Base-by-base conservation (phyloP, 2,329 filamentous ascomycete species). In the Aspergillus sp. region DNA sequence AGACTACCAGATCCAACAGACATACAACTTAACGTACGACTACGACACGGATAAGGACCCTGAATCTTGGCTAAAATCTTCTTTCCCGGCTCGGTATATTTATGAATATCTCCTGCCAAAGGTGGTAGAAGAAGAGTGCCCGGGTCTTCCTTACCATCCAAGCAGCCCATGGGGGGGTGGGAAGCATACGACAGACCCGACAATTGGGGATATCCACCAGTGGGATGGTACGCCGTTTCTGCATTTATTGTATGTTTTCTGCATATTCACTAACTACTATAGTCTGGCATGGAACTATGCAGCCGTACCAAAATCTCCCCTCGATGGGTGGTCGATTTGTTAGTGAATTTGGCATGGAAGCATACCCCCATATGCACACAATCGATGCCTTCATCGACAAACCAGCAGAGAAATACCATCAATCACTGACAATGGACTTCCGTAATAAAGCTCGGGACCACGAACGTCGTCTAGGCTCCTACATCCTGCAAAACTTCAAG, bases 361-460 rank as follows among this genome's bases (percentile, higher is more conserved):
- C 34, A 36, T 13, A 15, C 34, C 34, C 34, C 12, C 34, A 36
- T n/a, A 15, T 13, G 34, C 12, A 36, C 12, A 36, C 34, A n/a
- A n/a, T 36, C 34, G 89, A 93, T 60, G 81, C 85, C 17, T 96
- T 85, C 71, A 83, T 96, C 53, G 81, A 82, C 53, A 82, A 88
- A 49, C 84, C 91, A 49, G 83, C 85, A 1, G 91, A 97, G 67
- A 83, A 90, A 4, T 93, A 90, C 71, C 83, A 92, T 3, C 90
- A 96, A 70, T 95, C 90, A 4, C 88, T 89, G 30, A 93, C 92
- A 4, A 78, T 97, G 34, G 93, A 97, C 73, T 96, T 96, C 71
- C 93, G 97, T 80, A 97, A 97, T 80, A 97, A 97, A 76, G 93
- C 93, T 2, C 88, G 88, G 49, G 93, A 93, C 0, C 91, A 96